These are phyloP conservation scores for Lentinula novae-zelandiae DNA, from an alignment of 1,284 basidiomycete genomes.

Conservation along the genomic window DNA sequence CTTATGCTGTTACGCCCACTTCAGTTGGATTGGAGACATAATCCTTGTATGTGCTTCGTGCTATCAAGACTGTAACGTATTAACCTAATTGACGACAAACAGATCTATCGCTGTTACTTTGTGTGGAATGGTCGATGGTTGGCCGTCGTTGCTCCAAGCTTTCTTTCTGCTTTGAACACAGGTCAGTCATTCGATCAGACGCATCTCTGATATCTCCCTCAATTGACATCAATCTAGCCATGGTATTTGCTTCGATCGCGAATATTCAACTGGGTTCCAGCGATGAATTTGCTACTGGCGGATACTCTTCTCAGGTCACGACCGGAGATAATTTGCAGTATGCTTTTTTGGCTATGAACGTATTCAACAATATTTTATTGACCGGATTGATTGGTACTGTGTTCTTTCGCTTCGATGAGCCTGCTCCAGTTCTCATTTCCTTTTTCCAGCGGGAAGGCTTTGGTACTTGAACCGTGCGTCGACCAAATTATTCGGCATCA, in stretches of 20 bases:
- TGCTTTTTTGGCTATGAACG: slow-evolving; percentile 4
- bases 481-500: background rate
- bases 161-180: slow-evolving; percentile 6
- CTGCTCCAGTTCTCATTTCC: background rate
- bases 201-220: background rate
- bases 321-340: background rate
- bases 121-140: slow-evolving; percentile 6
- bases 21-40: background rate
- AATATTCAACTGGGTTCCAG: background rate
- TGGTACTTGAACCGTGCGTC: slow-evolving; percentile 6
- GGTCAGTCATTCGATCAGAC: background rate
- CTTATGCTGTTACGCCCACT: background rate
- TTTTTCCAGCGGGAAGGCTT: slow-evolving; percentile 4
- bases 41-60: background rate
- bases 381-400: slow-evolving; percentile 5
- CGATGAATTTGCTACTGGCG: slow-evolving; percentile 1
- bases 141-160: background rate
- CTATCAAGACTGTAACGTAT: background rate
- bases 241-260: background rate
- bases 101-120: slow-evolving; percentile 10
- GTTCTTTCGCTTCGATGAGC: background rate
- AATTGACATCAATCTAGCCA: background rate
- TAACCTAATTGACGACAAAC: background rate
- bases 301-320: background rate
- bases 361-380: slow-evolving; percentile 5